phyloP scores from a whole-genome alignment of 768 basidiomycete species.

The Leccinum uliginosum region DNA sequence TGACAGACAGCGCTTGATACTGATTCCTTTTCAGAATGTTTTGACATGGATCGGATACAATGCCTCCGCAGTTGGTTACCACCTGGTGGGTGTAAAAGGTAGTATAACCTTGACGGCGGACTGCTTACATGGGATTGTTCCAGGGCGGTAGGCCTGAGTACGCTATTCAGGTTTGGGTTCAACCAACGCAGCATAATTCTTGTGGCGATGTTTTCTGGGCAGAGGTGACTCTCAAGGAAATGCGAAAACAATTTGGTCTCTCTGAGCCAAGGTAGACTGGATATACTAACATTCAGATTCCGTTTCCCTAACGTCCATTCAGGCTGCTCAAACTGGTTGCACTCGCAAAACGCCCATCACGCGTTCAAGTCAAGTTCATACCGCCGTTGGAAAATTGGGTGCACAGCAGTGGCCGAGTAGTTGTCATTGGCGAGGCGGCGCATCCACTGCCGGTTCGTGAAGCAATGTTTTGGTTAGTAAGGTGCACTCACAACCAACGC shows the following conservation, averaged over 20 bases:
- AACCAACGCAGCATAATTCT: slow-evolving; percentile 24
- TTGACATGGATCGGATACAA: slow-evolving; percentile 22
- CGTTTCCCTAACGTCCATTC: not conserved
- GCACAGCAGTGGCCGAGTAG: slow-evolving; percentile 43
- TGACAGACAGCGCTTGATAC: not conserved
- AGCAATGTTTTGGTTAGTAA: not conserved
- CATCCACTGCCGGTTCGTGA: slow-evolving; percentile 50
- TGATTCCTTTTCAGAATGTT: slow-evolving; percentile 8
- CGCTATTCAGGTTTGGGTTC: slow-evolving; percentile 24
- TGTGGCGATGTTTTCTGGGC: slow-evolving; percentile 33
- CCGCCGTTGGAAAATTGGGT: slow-evolving; percentile 44
- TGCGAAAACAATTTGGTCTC: slow-evolving; percentile 26
- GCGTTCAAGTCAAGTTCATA: slow-evolving; percentile 37
- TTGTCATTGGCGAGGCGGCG: slow-evolving; percentile 58
- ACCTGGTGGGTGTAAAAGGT: slow-evolving; percentile 14
- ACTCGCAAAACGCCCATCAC: slow-evolving; percentile 31
- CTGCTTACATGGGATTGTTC: slow-evolving; percentile 4
- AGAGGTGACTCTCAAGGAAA: slow-evolving; percentile 29
- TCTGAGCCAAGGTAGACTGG: slow-evolving; percentile 37
- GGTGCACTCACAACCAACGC: not conserved
- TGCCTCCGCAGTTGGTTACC: slow-evolving; percentile 19
- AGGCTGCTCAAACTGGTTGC: slow-evolving; percentile 38
- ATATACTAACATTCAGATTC: not conserved
- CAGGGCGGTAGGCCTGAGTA: slow-evolving; percentile 39
- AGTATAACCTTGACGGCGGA: not conserved